phyloP scores from a whole-genome alignment of 106 monocot genomes.

The Apostasia ramifera region DNA sequence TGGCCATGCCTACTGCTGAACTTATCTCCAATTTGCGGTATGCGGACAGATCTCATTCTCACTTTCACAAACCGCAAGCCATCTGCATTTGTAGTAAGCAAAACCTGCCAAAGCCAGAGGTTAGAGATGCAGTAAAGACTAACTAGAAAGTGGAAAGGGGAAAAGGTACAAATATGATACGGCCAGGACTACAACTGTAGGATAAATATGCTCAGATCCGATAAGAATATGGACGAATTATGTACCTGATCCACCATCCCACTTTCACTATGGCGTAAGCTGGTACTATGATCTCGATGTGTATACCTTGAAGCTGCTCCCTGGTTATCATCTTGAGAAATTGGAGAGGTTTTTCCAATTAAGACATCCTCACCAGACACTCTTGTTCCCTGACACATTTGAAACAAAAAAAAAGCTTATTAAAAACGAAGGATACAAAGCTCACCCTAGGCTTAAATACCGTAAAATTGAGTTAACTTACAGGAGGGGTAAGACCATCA shows the following conservation, averaged over 20 bases:
- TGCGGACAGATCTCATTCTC: constrained; percentile 88
- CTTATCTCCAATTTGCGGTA: constrained; percentile 98
- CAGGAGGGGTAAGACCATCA: constrained; percentile 99
- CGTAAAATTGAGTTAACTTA: constrained; percentile 23
- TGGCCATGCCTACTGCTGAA: constrained; percentile 99
- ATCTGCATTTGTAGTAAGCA: constrained; percentile 97
- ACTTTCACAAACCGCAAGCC: constrained; percentile 99
- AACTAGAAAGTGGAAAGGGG: neutral
- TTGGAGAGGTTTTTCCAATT: constrained; percentile 96
- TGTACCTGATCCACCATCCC: constrained; percentile 98
- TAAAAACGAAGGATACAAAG: neutral
- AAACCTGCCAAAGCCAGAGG: constrained; percentile 44
- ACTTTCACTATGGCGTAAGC: constrained; percentile 95
- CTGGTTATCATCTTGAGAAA: constrained; percentile 88
- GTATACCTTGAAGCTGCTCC: constrained; percentile 91
- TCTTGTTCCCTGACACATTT: constrained; percentile 67
- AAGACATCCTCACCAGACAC: constrained; percentile 99
- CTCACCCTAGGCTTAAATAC: neutral
- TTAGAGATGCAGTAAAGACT: neutral
- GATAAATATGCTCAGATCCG: neutral
- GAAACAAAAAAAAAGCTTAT: neutral
- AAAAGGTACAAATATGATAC: neutral
- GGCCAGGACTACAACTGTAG: neutral
- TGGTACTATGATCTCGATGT: constrained; percentile 87
- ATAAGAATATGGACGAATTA: neutral